Evolutionary conservation across 345 rosid species (phyloP).

Genomic region (Sonneratia caseolaris): DNA sequence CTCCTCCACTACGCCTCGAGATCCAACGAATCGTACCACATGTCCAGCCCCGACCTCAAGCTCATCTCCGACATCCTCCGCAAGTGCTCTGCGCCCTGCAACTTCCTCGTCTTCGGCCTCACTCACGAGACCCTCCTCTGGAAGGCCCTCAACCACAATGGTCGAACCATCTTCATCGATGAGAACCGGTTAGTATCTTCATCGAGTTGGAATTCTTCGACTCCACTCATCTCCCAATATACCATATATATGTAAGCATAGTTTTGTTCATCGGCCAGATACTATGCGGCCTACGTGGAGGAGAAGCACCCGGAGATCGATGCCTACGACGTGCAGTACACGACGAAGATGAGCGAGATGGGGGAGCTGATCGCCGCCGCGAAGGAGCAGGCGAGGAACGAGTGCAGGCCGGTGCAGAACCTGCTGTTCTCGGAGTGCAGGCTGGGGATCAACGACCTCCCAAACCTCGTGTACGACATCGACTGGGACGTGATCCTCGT

Average conservation of each 20-base stretch:
- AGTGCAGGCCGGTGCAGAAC: constrained; percentile 90
- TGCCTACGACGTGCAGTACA: constrained; percentile 87
- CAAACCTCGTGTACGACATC: constrained; percentile 85
- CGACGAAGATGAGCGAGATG: constrained; percentile 58
- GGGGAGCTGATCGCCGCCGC: constrained; percentile 47
- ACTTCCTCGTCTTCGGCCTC: constrained; percentile 78
- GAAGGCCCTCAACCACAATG: constrained; percentile 83
- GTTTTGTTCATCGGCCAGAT: constrained; percentile 7
- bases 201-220: not conserved
- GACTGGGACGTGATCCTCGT: constrained; percentile 93
- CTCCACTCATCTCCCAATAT: not conserved
- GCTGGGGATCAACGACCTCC: constrained; percentile 77
- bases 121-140: constrained; percentile 93
- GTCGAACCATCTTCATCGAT: constrained; percentile 78
- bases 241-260: not conserved
- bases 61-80: constrained; percentile 72
- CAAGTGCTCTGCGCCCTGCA: constrained; percentile 77
- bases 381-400: constrained; percentile 47
- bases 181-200: constrained; percentile 41
- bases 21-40: constrained; percentile 74
- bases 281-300: constrained; percentile 87
- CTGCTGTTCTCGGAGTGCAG: constrained; percentile 79
- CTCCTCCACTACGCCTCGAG: constrained; percentile 76
- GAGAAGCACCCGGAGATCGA: constrained; percentile 86
- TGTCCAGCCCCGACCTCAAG: constrained; percentile 64